A percentile compares a stretch with the other conserved stretches of the same genome.
Evolutionary conservation across 1,139 yeast species (phyloP).

Genomic region (Protomyces gravidus): DNA sequence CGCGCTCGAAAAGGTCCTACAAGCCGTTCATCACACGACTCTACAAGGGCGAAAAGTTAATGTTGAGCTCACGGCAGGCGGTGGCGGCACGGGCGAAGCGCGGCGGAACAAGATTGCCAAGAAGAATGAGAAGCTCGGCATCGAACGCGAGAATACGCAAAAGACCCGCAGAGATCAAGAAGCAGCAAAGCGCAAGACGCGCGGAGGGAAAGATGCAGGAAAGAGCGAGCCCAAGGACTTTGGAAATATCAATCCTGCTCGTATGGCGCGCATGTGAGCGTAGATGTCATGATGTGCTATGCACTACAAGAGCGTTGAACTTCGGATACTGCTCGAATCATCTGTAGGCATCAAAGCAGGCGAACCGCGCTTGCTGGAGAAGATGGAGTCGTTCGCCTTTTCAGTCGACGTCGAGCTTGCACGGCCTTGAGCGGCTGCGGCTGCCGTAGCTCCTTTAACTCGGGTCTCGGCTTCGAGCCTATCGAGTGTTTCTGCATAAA

Average conservation of each 20-base stretch:
- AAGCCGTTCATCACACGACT: slow-evolving; percentile 66
- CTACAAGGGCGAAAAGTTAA: slow-evolving; percentile 72
- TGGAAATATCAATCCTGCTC: background rate
- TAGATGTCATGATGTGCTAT: background rate
- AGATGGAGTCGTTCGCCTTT: background rate
- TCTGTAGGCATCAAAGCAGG: background rate
- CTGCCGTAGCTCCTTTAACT: background rate
- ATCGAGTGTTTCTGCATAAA: slow-evolving; percentile 9
- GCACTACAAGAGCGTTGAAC: background rate
- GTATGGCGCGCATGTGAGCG: background rate
- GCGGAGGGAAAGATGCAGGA: background rate
- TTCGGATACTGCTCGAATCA: background rate
- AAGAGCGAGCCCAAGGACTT: background rate
- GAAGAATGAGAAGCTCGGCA: slow-evolving; percentile 65
- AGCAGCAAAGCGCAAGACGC: slow-evolving; percentile 12
- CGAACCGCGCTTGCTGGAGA: background rate
- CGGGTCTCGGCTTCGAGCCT: background rate
- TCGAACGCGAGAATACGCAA: slow-evolving; percentile 32
- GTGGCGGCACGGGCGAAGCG: slow-evolving; percentile 83
- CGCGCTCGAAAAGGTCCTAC: slow-evolving; percentile 69
- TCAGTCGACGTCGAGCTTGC: background rate
- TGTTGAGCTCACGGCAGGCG: slow-evolving; percentile 95
- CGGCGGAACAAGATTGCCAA: slow-evolving; percentile 67
- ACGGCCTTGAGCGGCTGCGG: background rate
- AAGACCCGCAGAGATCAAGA: slow-evolving; percentile 23